phyloP scores from a whole-genome alignment of 768 basidiomycete species.

The Podaxis sp. region DNA sequence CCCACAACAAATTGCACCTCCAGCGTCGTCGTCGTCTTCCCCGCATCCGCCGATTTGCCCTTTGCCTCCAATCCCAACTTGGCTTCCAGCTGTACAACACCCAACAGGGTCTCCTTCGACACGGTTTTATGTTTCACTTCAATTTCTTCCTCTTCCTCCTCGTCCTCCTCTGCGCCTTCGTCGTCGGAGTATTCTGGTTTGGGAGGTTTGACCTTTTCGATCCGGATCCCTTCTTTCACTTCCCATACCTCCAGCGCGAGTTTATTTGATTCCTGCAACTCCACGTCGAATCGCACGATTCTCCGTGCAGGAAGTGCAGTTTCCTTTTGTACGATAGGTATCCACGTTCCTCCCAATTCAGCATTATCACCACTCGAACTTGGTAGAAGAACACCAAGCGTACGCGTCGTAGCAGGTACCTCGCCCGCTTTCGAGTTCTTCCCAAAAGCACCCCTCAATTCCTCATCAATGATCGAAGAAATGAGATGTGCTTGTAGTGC shows the following conservation, averaged over 20 bases:
- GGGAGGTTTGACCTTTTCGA: constrained; percentile 55
- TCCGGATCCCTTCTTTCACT: constrained; percentile 62
- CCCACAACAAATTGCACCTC: constrained; percentile 43
- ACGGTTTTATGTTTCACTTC: constrained; percentile 65
- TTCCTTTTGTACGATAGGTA: constrained; percentile 67
- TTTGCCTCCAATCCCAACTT: constrained; percentile 40
- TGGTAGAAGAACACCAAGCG: constrained; percentile 69
- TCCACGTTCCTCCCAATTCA: constrained; percentile 60
- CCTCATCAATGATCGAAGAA: constrained; percentile 47
- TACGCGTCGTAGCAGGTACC: constrained; percentile 57
- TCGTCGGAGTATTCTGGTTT: constrained; percentile 45
- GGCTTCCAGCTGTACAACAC: constrained; percentile 41
- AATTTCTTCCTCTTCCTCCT: constrained; percentile 60
- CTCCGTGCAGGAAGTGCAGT: constrained; percentile 72
- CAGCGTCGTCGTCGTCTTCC: constrained; percentile 50
- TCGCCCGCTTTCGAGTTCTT: constrained; percentile 36
- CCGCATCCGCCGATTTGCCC: constrained; percentile 38
- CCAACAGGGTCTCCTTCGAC: constrained; percentile 54
- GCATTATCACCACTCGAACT: constrained; percentile 22
- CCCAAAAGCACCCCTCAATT: constrained; percentile 52
- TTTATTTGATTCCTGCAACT: constrained; percentile 40
- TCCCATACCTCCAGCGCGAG: constrained; percentile 80
- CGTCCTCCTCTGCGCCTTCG: constrained; percentile 50
- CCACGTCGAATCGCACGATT: constrained; percentile 56
- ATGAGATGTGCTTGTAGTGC: constrained; percentile 73